Evolutionary conservation across 2,329 filamentous ascomycete species (phyloP), one percentile per base, ranked within the genome.

Genomic region (Fusarium haematococcum): DNA sequence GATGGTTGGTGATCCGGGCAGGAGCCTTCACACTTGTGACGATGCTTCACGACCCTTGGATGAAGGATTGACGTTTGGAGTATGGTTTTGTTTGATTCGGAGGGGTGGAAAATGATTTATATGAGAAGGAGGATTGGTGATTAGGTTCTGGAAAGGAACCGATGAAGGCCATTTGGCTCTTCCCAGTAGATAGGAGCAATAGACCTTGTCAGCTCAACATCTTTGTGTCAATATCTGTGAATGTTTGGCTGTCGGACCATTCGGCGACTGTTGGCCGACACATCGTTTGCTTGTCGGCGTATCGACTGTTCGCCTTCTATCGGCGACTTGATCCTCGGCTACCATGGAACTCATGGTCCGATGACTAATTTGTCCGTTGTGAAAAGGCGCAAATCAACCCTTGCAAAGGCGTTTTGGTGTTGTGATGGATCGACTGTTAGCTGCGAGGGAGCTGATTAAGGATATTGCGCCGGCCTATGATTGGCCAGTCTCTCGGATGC

Each of bases 51-150:
- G 62, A 33, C 52, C 58, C 35, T 25, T 67, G 76, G 70, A 67
- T 68, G 74, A 77, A 52, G 78, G 79, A 79, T 80, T 80, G 79
- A 70, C 68, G 79, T 73, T 69, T 80, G 75, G 77, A 78, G 76
- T 74, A 79, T 74, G 75, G 70, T 62, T 72, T 77, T 77, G 58
- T 78, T 79, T 77, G 67, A 73, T 79, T 79, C 77, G 73, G 74
- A 64, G 74, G 75, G 77, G 75, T 75, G 74, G 71, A 66, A 75
- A 63, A 75, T 71, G 76, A 73, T 75, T 75, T 74, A 71, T 25
- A 69, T 45, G 72, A 75, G 73, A 72, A 70, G 73, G 75, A 65
- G 77, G 77, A 76, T 78, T 78, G 75, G 75, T 77, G 74, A 77
- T 73, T 64, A 67, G 68, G 66, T 59, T 71, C 69, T 63, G 69